Evolutionary conservation across 352 stramenopile genomes (phyloP).

Genomic region (Globisporangium camurandrum): DNA sequence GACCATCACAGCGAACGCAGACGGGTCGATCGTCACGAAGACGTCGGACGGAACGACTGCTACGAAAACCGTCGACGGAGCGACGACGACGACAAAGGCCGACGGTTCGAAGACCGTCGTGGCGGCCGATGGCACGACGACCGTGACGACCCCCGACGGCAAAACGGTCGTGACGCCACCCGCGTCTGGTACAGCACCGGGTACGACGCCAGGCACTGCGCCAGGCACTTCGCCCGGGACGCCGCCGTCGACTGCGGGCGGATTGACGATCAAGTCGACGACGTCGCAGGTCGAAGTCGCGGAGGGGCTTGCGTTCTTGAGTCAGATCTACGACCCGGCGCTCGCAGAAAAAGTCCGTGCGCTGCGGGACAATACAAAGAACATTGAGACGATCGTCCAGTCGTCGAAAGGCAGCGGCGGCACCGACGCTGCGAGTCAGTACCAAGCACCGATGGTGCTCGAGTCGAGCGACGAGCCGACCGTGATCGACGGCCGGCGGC

Average conservation of each 20-base stretch:
- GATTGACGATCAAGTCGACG: conserved; percentile 12
- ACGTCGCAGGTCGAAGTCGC: conserved; percentile 18
- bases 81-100: conserved; percentile 4
- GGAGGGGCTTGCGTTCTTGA: conserved; percentile 31
- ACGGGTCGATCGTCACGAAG: conserved; percentile 3
- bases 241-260: too few species aligned
- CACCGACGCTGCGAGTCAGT: conserved; percentile 17
- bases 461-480: conserved; percentile 20
- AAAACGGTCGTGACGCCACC: conserved; percentile 1
- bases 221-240: conserved; percentile 3
- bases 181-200: conserved; percentile 1
- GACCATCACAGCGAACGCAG: neutral
- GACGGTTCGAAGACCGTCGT: conserved; percentile 6
- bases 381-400: conserved; percentile 50
- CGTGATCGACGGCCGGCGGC: conserved; percentile 25
- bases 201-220: conserved; percentile 5
- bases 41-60: conserved; percentile 6
- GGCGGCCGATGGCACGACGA: conserved; percentile 2
- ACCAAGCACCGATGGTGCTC: conserved; percentile 47
- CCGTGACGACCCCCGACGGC: conserved; percentile 2
- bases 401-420: conserved; percentile 28
- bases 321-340: conserved; percentile 41
- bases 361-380: conserved; percentile 40
- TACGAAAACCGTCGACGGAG: neutral
- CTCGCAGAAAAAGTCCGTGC: conserved; percentile 38